These are phyloP conservation scores for Selaginella moellendorffii DNA, from an alignment of 75 land plant genomes.

Conservation along the genomic window DNA sequence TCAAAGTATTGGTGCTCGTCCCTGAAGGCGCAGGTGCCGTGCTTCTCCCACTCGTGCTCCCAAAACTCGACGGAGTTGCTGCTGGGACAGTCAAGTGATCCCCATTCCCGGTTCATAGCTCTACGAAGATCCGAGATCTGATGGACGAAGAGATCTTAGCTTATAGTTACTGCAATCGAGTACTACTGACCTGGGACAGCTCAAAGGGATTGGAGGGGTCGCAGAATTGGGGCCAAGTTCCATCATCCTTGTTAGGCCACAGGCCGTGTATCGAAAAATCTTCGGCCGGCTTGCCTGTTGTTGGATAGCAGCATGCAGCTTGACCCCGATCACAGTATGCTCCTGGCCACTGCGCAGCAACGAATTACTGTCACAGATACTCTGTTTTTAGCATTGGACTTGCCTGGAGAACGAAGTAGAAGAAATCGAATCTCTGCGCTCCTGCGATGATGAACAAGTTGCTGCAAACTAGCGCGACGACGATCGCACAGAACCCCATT, in stretches of 20 bases:
- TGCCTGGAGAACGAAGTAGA: neutral
- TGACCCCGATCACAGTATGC: constrained; percentile 62
- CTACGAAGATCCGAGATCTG: constrained; percentile 36
- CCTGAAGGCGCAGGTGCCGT: constrained; percentile 66
- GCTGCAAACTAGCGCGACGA: neutral
- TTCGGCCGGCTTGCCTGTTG: constrained; percentile 56
- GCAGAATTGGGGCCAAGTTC: constrained; percentile 57
- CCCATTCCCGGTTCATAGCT: constrained; percentile 36
- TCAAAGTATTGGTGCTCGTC: constrained; percentile 43
- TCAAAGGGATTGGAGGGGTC: constrained; percentile 31
- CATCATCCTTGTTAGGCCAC: constrained; percentile 77
- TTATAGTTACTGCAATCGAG: neutral
- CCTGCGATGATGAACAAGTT: neutral
- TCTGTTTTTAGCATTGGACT: too few species aligned
- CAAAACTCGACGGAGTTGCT: constrained; percentile 38
- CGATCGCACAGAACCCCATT: neutral
- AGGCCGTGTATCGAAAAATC: constrained; percentile 71
- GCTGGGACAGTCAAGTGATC: constrained; percentile 55
- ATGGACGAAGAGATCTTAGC: too few species aligned
- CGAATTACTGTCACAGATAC: neutral
- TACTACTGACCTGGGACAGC: constrained; percentile 27
- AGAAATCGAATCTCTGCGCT: neutral
- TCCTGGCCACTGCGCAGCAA: constrained; percentile 67
- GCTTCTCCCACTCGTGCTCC: constrained; percentile 81
- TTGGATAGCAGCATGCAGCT: constrained; percentile 57